These are phyloP conservation scores for Agrocybe pediades DNA, from an alignment of 768 basidiomycete genomes.

Conservation along the genomic window DNA sequence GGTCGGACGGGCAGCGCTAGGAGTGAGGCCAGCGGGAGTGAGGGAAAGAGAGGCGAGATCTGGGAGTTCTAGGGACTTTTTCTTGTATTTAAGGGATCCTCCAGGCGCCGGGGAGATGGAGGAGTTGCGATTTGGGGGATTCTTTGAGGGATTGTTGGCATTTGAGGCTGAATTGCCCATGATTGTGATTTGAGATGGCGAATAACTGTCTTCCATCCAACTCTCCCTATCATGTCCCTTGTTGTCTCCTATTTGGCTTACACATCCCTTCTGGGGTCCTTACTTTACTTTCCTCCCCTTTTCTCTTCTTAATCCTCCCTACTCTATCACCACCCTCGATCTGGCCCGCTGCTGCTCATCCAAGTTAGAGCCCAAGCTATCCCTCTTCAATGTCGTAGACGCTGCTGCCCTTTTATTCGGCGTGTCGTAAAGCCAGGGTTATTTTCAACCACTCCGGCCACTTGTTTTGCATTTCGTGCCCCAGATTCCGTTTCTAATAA, in stretches of 20 bases:
- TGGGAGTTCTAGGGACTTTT: conserved; percentile 74
- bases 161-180: conserved; percentile 23
- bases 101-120: conserved; percentile 43
- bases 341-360: too few species aligned
- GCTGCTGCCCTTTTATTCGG: too few species aligned
- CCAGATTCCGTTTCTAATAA: too few species aligned
- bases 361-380: too few species aligned
- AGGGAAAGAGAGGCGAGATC: conserved; percentile 54
- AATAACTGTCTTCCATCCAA: too few species aligned
- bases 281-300: background rate
- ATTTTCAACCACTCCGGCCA: too few species aligned
- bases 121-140: conserved; percentile 14
- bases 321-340: too few species aligned
- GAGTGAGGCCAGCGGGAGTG: conserved; percentile 20
- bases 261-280: background rate
- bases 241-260: background rate
- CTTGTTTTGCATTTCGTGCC: too few species aligned
- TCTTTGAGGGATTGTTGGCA: conserved; percentile 12
- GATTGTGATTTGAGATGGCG: too few species aligned
- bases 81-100: conserved; percentile 63
- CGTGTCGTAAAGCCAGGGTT: too few species aligned
- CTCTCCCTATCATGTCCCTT: too few species aligned
- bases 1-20: background rate
- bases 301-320: background rate
- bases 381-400: too few species aligned